A percentile compares a stretch with the other conserved stretches of the same genome.
Evolutionary conservation across 1,139 yeast genomes (phyloP).

Genomic region (Yamadazyma sp.): DNA sequence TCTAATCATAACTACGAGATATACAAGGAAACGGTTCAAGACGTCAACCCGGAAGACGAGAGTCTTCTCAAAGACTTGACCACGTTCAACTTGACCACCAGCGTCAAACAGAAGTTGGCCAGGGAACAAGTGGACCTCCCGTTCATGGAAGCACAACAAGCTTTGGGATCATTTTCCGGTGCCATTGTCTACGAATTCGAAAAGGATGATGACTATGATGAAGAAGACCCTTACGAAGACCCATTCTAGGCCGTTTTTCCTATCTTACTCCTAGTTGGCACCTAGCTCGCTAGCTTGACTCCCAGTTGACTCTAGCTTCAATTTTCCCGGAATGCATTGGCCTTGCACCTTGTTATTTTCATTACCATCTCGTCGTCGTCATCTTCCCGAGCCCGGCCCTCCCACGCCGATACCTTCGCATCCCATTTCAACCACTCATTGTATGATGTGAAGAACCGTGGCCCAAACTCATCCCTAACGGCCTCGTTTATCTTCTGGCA

Average conservation of each 20-base stretch:
- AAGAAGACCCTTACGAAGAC: constrained; percentile 96
- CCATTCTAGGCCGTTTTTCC: constrained; percentile 56
- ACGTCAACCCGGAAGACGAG: constrained; percentile 29
- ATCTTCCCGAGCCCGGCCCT: constrained; percentile 11
- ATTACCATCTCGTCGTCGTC: constrained; percentile 8
- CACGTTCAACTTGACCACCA: constrained; percentile 81
- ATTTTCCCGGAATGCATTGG: neutral
- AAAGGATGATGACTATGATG: constrained; percentile 86
- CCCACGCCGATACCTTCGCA: constrained; percentile 9
- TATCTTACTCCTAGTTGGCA: neutral
- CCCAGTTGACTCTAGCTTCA: neutral
- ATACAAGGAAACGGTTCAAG: constrained; percentile 24
- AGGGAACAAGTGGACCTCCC: constrained; percentile 88
- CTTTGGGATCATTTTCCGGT: constrained; percentile 70
- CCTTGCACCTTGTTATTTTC: neutral
- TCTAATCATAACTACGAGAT: constrained; percentile 50
- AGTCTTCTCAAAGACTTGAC: constrained; percentile 68
- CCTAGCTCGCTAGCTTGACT: too few species aligned
- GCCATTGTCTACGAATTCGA: constrained; percentile 94
- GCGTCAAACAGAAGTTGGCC: constrained; percentile 71
- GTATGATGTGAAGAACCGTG: constrained; percentile 16
- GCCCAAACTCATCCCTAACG: constrained; percentile 16
- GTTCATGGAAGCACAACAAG: constrained; percentile 79
- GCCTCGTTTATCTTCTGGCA: constrained; percentile 12
- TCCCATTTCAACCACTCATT: constrained; percentile 22